phyloP scores from a whole-genome alignment of 306 rosid species.

The Quillaja saponaria region DNA sequence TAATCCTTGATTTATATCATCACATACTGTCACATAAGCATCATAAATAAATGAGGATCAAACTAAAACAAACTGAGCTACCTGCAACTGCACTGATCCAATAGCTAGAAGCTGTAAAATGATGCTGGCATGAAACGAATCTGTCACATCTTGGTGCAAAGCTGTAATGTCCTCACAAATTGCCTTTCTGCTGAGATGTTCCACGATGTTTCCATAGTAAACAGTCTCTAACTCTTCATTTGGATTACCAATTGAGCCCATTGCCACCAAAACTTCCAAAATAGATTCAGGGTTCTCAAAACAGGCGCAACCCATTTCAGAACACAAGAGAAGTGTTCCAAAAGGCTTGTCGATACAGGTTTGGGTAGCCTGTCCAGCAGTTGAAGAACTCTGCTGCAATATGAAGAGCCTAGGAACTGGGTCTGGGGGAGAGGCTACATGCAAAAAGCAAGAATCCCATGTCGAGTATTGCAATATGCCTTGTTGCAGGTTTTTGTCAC shows the following conservation, averaged over 20 bases:
- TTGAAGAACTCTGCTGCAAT: background rate
- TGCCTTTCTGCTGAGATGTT: conserved; percentile 25
- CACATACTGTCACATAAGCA: background rate
- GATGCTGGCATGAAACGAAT: conserved; percentile 38
- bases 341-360: conserved; percentile 42
- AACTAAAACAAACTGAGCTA: conserved; percentile 15
- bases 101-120: conserved; percentile 39
- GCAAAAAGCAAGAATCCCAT: conserved; percentile 74
- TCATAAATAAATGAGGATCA: background rate
- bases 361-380: background rate
- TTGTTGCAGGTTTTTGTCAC: conserved; percentile 41
- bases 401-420: conserved; percentile 38
- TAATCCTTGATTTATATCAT: background rate
- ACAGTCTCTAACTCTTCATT: background rate
- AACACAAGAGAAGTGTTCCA: conserved; percentile 67
- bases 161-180: conserved; percentile 18
- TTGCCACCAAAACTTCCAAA: conserved; percentile 26
- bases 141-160: background rate
- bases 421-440: conserved; percentile 49
- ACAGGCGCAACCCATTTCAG: conserved; percentile 44
- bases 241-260: conserved; percentile 5
- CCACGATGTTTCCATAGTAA: conserved; percentile 42
- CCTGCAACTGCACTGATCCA: conserved; percentile 41
- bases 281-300: conserved; percentile 47
- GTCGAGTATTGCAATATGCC: conserved; percentile 42